Evolutionary conservation across 1,139 yeast species (phyloP).

Genomic region (Suhomyces wounanorum): DNA sequence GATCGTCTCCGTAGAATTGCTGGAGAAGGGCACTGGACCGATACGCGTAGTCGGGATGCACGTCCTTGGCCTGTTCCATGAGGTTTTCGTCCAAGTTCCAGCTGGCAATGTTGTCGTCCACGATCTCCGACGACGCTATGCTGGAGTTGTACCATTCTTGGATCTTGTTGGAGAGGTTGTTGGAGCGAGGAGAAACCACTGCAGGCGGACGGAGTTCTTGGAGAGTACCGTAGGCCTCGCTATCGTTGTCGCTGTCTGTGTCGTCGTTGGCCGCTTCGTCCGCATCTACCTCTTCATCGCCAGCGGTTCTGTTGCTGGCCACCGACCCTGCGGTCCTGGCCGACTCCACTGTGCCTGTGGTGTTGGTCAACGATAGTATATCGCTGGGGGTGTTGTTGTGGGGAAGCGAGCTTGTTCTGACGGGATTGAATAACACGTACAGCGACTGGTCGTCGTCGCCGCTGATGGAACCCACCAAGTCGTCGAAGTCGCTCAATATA

Average conservation of each 20-base stretch:
- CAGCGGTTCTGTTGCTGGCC: constrained; percentile 14
- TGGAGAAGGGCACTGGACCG: constrained; percentile 14
- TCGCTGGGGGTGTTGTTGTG: constrained; percentile 29
- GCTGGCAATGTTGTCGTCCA: constrained; percentile 47
- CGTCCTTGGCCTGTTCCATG: constrained; percentile 11
- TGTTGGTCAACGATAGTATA: constrained; percentile 42
- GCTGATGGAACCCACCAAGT: constrained; percentile 13
- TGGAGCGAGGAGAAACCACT: not conserved
- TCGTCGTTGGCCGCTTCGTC: constrained; percentile 22
- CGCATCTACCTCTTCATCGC: constrained; percentile 20
- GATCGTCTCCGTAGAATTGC: constrained; percentile 40
- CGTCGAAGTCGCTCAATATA: constrained; percentile 25
- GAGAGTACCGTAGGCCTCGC: not conserved
- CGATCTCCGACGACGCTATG: constrained; percentile 16
- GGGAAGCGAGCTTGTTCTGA: constrained; percentile 15
- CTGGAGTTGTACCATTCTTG: constrained; percentile 27
- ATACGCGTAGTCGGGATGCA: not conserved
- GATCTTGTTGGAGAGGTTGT: constrained; percentile 25
- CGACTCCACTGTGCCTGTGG: constrained; percentile 15
- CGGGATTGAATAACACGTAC: constrained; percentile 48
- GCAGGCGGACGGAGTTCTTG: not conserved
- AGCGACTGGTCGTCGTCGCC: constrained; percentile 36
- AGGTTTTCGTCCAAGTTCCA: constrained; percentile 48
- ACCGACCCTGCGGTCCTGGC: constrained; percentile 5
- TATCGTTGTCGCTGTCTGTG: not conserved